phyloP scores from a whole-genome alignment of 176 grass and related monocot species.

The Hsuehochloa calcarea region DNA sequence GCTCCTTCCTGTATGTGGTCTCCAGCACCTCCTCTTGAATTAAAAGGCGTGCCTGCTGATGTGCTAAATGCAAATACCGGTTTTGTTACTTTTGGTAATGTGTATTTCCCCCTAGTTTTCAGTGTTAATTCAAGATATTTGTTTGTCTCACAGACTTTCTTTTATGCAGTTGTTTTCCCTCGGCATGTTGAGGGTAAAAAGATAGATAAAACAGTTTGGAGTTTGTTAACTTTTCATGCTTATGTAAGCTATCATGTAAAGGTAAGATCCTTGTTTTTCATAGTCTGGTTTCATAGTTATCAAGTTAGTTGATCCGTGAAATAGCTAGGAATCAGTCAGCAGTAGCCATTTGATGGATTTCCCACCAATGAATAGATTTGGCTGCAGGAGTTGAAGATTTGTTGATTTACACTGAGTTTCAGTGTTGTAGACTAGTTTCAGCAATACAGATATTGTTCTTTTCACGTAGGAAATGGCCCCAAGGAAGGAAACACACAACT shows the following conservation, averaged over 20 bases:
- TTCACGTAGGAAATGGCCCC: not conserved
- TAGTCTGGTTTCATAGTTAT: constrained; percentile 18
- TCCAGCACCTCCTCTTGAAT: constrained; percentile 70
- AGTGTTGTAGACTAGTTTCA: not conserved
- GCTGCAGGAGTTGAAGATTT: not conserved
- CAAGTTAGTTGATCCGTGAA: not conserved
- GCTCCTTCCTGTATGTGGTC: constrained; percentile 97
- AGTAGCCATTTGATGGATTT: not conserved
- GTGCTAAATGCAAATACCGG: constrained; percentile 93
- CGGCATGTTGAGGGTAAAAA: constrained; percentile 90
- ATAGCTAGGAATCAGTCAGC: constrained; percentile 5
- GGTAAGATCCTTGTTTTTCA: constrained; percentile 45
- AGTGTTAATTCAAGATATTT: constrained; percentile 15
- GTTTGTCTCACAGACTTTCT: constrained; percentile 31
- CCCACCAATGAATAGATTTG: not conserved
- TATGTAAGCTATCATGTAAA: constrained; percentile 99
- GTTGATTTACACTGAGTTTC: not conserved
- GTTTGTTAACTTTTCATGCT: constrained; percentile 98
- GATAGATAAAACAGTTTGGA: constrained; percentile 97
- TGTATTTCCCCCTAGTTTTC: not conserved
- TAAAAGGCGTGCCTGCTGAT: constrained; percentile 75
- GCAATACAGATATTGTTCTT: not conserved
- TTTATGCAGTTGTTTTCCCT: constrained; percentile 78
- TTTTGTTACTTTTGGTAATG: constrained; percentile 99
- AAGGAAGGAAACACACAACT: not conserved